Base-by-base conservation (phyloP, 2,329 filamentous ascomycete species). In the Fusarium ramigenum region DNA sequence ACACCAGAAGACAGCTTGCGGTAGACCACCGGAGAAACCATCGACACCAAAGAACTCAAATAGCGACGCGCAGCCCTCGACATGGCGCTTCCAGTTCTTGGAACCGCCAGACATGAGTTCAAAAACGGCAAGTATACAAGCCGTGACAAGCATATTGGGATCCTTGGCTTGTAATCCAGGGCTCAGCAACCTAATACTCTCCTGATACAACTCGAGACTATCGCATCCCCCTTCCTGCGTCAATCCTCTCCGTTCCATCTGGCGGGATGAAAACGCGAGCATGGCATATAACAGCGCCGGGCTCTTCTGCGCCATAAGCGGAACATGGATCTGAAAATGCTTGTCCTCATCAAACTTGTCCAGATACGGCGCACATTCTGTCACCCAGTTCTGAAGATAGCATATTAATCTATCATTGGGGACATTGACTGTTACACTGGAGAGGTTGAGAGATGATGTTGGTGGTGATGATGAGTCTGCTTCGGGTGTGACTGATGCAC, bases 1-100 rank as follows among this genome's bases (percentile, higher is more conserved):
- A 71, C 87, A 89, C 87, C 87, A 90, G 69, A 89, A 90, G 0
- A 89, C 81, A 1, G 87, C 87, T 71, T 88, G 86, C 10, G 83
- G 82, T 7, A 87, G 83, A n/a, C 79, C 79, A 16, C 79, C 79
- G 6, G 79, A 79, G 65, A 81, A 81, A 1, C 88, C 88, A 42
- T 86, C 83, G 9, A 90, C 85, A 4, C 82, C 83, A 63, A 86
- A 84, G 4, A 85, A 83, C 66, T 85, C 83, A 28, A 90, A 85
- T 4, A 90, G 77, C 4, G 86, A 83, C 2, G 88, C 87, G 69
- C 87, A 89, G 0, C 88, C 88, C 60, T 90, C 87, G 7, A 90
- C 77, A 77, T 90, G 88, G 3, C 86, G 83, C 14, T 84, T 80
- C 88, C 88, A 90, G 60, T 87, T 86, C 70, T 82, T 82, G 0